These are phyloP conservation scores for Leccinum aurantiacum DNA, from an alignment of 768 basidiomycete species.

Conservation along the genomic window DNA sequence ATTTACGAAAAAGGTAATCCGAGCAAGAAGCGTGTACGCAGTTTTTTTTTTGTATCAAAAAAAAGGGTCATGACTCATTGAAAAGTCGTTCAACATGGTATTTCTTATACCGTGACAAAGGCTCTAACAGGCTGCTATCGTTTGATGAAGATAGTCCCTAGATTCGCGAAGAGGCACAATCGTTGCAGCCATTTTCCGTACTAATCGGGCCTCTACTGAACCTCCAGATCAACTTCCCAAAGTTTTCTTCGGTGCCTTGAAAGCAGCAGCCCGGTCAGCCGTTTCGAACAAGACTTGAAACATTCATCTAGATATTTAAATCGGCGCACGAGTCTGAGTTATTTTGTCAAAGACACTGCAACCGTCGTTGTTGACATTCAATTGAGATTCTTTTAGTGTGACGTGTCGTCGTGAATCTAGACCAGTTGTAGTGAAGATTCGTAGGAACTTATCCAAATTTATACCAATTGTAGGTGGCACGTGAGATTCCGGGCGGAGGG, in stretches of 20 bases:
- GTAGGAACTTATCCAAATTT: constrained; percentile 14
- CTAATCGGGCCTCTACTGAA: too few relatives aligned
- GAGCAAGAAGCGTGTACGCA: not conserved
- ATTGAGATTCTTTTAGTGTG: not conserved
- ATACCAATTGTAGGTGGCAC: constrained; percentile 12
- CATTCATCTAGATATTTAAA: not conserved
- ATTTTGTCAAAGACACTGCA: not conserved
- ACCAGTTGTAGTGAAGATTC: not conserved
- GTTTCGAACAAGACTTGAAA: not conserved
- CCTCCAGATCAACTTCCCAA: not conserved
- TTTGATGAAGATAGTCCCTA: not conserved
- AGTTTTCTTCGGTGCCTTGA: not conserved
- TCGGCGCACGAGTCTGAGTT: not conserved
- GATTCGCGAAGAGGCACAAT: not conserved
- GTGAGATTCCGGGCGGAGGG: constrained; percentile 13
- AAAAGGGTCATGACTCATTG: too few relatives aligned
- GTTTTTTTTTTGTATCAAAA: too few relatives aligned
- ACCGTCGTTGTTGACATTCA: not conserved
- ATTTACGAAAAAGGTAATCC: constrained; percentile 18
- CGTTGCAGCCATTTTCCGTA: too few relatives aligned
- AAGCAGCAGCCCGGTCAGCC: not conserved
- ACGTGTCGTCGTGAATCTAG: too few relatives aligned
- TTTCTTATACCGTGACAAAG: not conserved
- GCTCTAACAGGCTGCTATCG: too few relatives aligned
- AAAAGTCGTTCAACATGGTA: not conserved